Percentiles rank a stretch among this genome's conserved stretches.
Conservation (phyloP, 2,329 filamentous ascomycete species). For the Apiospora malaysiana region DNA sequence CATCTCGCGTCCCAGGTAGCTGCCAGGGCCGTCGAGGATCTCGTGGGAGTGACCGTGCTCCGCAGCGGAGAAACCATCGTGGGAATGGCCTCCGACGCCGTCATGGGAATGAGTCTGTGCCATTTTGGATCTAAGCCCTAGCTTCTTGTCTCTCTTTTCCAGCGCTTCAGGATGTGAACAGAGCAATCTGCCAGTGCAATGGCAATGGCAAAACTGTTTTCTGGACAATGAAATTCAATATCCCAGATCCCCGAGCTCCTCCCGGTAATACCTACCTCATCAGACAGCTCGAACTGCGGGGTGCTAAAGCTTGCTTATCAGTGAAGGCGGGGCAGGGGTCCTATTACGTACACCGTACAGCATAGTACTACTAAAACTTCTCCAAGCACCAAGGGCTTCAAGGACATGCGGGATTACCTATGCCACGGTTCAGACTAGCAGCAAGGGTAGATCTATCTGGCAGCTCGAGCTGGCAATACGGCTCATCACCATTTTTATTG, state of each 20-base stretch:
- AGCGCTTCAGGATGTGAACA: not conserved
- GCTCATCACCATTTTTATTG: not conserved
- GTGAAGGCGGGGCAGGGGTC: slow-evolving; percentile 13
- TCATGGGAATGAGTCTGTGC: slow-evolving; percentile 62
- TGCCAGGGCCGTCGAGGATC: slow-evolving; percentile 91
- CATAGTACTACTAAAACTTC: not conserved
- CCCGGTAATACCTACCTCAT: not conserved
- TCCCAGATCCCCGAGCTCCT: not conserved
- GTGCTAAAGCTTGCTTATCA: slow-evolving; percentile 11
- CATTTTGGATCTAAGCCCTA: slow-evolving; percentile 33
- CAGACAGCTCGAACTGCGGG: slow-evolving; percentile 5
- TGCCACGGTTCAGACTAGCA: not conserved
- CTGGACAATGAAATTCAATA: not conserved
- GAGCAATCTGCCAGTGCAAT: not conserved
- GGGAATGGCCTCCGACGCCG: slow-evolving; percentile 56
- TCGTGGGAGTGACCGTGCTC: slow-evolving; percentile 96
- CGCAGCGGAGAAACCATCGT: slow-evolving; percentile 57
- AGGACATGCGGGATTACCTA: no score
- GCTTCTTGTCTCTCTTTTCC: not conserved
- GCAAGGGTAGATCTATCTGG: not conserved
- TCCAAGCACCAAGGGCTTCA: no score
- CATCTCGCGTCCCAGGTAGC: slow-evolving; percentile 89
- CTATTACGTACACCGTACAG: not conserved
- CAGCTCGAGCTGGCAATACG: not conserved
- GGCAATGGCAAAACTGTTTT: not conserved